Percentiles rank a stretch among this genome's conserved stretches.
Evolutionary conservation across 169 alveolate species (phyloP).

Genomic region (Plasmodium malariae): DNA sequence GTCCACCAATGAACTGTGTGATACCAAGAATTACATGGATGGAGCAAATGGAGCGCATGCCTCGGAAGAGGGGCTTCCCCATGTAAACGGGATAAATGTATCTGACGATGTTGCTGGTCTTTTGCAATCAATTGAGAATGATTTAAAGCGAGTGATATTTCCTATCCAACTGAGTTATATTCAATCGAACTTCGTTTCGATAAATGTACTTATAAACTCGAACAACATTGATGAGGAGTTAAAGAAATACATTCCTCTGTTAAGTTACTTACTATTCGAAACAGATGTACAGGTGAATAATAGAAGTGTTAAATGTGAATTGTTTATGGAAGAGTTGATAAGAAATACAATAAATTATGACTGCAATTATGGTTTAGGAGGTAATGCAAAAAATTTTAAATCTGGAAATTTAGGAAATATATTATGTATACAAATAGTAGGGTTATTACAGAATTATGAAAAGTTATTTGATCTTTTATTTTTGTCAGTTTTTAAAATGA

Average conservation of each 20-base stretch:
- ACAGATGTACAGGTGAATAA: slow-evolving; percentile 75
- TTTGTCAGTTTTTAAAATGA: slow-evolving; percentile 60
- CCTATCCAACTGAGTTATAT: slow-evolving; percentile 82
- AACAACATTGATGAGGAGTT: slow-evolving; percentile 30
- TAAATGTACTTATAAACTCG: slow-evolving; percentile 78
- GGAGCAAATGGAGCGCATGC: too few species aligned
- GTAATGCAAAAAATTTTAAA: slow-evolving; percentile 65
- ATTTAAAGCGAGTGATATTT: slow-evolving; percentile 55
- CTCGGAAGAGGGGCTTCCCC: too few species aligned
- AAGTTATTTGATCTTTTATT: slow-evolving; percentile 71
- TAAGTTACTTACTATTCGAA: slow-evolving; percentile 79
- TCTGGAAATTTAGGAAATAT: slow-evolving; percentile 76
- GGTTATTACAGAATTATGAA: slow-evolving; percentile 76
- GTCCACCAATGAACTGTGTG: too few species aligned
- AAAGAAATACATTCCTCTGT: slow-evolving; percentile 76
- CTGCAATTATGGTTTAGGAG: slow-evolving; percentile 78
- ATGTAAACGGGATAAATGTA: too few species aligned
- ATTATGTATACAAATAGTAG: slow-evolving; percentile 59
- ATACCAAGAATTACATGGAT: too few species aligned
- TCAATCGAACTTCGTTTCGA: slow-evolving; percentile 81
- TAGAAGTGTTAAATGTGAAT: slow-evolving; percentile 64
- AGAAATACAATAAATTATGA: slow-evolving; percentile 79
- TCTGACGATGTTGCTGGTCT: not conserved
- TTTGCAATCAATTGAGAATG: not conserved
- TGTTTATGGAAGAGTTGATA: slow-evolving; percentile 74